Base-by-base conservation (phyloP, 164 flowering plant species). In the Aristolochia contorta region DNA sequence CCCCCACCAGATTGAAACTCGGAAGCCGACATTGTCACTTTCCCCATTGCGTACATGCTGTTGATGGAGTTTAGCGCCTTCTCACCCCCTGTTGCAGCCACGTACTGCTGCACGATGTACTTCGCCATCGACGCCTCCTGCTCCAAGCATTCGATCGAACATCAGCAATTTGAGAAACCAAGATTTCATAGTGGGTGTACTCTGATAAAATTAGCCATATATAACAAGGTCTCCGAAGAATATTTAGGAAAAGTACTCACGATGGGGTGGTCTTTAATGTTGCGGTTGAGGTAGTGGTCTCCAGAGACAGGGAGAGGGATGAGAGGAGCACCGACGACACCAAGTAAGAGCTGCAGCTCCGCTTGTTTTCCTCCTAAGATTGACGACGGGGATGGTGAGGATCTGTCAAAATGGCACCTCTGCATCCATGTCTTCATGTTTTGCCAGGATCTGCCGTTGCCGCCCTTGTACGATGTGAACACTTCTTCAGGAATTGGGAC, bases 401-500 rank as follows among this genome's bases (percentile, higher is more conserved):
- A 37, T 37, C 9, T 37, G 1, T 37, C 43, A 1, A 37, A 4
- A 37, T 37, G 43, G 43, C 43, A 37, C 43, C 10, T 37, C 43
- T 3, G 3, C 43, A 37, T 37, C 43, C 43, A 37, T 3, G 9
- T 37, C 43, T 37, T 37, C 43, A 37, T 37, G 43, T 37, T 37
- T 37, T 37, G 43, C 43, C 43, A 37, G 43, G 43, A 37, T 37
- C 43, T 37, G 7, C 43, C 43, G 43, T 37, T 37, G 43, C 12
- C 12, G 43, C 43, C 43, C 1, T 37, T 37, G 43, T 37, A 37
- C 18, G 81, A 58, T 14, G 67, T 43, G 48, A 87, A 78, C 77
- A 79, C 78, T 62, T 88, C 97, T 57, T 84, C 91, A 0, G 93
- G 90, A 22, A 87, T 80, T 1, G 96, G 97, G 16, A 88, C 88